Evolutionary conservation across 1,139 yeast genomes (phyloP).

Genomic region (Geotrichum klebahnii): DNA sequence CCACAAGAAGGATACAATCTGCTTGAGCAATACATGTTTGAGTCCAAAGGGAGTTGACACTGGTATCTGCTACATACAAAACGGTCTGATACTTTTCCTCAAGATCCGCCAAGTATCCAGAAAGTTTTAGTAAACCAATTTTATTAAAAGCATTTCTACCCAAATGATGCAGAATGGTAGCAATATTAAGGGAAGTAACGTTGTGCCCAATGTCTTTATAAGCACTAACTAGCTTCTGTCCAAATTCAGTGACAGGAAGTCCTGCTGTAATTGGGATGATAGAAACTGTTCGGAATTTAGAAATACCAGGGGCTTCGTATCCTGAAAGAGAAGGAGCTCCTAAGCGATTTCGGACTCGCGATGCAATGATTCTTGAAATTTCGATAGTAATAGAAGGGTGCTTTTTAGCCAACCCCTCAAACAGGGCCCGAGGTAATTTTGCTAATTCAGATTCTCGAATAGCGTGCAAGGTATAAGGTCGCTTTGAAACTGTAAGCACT

Average conservation of each 20-base stretch:
- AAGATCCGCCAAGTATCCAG: constrained; percentile 85
- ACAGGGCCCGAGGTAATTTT: constrained; percentile 81
- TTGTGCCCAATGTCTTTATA: constrained; percentile 67
- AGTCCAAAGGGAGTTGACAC: constrained; percentile 84
- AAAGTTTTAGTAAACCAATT: constrained; percentile 73
- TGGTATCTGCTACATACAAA: constrained; percentile 82
- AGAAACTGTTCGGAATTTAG: constrained; percentile 68
- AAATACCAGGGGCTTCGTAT: constrained; percentile 38
- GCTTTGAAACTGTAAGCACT: constrained; percentile 76
- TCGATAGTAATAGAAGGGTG: constrained; percentile 90
- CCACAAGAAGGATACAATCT: constrained; percentile 61
- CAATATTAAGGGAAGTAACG: constrained; percentile 76
- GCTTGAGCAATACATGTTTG: constrained; percentile 91
- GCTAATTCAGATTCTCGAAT: constrained; percentile 93
- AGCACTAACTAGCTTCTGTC: constrained; percentile 63
- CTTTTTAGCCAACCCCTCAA: constrained; percentile 76
- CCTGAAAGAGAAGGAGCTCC: constrained; percentile 22
- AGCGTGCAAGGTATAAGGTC: constrained; percentile 74
- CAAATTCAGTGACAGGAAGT: constrained; percentile 81
- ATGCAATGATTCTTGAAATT: constrained; percentile 83
- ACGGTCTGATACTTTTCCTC: constrained; percentile 87
- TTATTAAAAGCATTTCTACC: constrained; percentile 94
- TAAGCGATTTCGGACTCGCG: constrained; percentile 47
- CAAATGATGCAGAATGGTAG: constrained; percentile 70
- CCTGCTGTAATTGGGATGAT: constrained; percentile 75